Evolutionary conservation across 495 filamentous ascomycete species (phyloP).

Genomic region (Talaromyces wortmannii): DNA sequence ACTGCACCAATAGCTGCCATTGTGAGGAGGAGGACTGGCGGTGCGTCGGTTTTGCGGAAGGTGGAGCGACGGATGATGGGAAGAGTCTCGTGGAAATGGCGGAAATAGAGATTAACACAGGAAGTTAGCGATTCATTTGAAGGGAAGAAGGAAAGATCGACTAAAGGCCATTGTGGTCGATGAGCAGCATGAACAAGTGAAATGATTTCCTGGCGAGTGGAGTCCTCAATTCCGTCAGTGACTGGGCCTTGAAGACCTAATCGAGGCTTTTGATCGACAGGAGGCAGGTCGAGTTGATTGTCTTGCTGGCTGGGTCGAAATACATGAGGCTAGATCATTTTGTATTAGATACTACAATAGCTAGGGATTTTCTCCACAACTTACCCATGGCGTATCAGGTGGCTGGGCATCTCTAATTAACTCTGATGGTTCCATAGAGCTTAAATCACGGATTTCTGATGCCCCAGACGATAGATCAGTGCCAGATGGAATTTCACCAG

Average conservation of each 20-base stretch:
- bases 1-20: constrained; percentile 5
- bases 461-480: background rate
- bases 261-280: background rate
- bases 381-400: constrained; percentile 5
- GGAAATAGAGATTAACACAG: constrained; percentile 5
- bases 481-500: background rate
- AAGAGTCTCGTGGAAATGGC: constrained; percentile 8
- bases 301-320: constrained; percentile 3
- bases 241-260: constrained; percentile 1
- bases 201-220: constrained; percentile 3
- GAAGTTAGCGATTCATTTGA: constrained; percentile 1
- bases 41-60: constrained; percentile 3
- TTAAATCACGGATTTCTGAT: background rate
- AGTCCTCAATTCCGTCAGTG: background rate
- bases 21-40: constrained; percentile 1
- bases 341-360: background rate
- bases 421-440: background rate
- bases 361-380: background rate
- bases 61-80: constrained; percentile 4
- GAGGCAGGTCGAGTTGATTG: background rate
- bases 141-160: constrained; percentile 3
- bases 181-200: background rate
- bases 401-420: constrained; percentile 5
- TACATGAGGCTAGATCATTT: constrained; percentile 2
- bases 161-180: constrained; percentile 1